Evolutionary conservation across 176 grass and related monocot species (phyloP), one percentile per base, ranked within the genome.

Genomic region (Ananas comosus): DNA sequence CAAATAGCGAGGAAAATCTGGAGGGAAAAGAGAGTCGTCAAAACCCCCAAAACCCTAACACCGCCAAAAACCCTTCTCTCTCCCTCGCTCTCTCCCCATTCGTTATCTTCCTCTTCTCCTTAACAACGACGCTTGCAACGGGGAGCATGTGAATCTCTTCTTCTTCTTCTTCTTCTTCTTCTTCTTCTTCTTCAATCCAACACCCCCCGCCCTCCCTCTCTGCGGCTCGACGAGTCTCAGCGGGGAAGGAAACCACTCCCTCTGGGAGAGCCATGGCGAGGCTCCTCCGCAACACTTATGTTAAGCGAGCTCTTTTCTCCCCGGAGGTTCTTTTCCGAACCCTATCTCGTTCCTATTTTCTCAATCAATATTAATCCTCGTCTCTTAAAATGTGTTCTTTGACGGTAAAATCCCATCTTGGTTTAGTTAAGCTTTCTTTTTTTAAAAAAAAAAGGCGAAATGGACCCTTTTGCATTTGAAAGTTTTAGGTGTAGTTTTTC

Each of bases 221-320:
- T 10, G 16, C 56, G 3, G 13, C 21, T 19, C 56, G 54, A 22
- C n/a, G 1, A n/a, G 57, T 12, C 21, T 12, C 23, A 7, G 1
- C 48, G 21, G 33, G 4, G 57, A 16, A 53, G 22, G 16, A 6
- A 14, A 29, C 50, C 21, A 11, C 13, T 47, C 14, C n/a, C 14
- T 67, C 16, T 70, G 76, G 54, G 25, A 29, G 22, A 67, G 69
- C 66, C 83, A 96, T 91, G 92, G 86, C 83, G 53, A 81, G 81
- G 11, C 79, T 96, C 76, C 88, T 96, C 51, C 83, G 86, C 67
- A 78, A 72, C 66, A 83, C 64, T 9, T 74, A 70, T 11, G 64
- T 89, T 2, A 83, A 84, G 69, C 86, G 83, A 68, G 80, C 66
- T 65, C 59, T 89, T 16, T 75, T 83, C 48, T 74, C 82, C 48